These are phyloP conservation scores for Colletotrichum australisinense DNA, from an alignment of 2,329 filamentous ascomycete species.

Conservation along the genomic window DNA sequence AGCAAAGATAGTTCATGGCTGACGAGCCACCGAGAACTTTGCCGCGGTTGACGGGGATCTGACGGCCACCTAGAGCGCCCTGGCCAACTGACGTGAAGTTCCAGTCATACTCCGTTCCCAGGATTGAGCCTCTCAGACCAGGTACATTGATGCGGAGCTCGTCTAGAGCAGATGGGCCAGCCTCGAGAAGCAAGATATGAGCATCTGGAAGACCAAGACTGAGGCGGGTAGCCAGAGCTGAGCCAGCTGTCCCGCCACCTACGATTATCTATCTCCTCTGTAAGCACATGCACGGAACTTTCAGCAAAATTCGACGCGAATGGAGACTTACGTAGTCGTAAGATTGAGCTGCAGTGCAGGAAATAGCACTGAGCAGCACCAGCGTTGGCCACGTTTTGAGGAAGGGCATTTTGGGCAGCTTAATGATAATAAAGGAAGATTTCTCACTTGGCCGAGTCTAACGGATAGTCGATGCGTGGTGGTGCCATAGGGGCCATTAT, in stretches of 20 bases:
- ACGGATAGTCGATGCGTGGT: background rate
- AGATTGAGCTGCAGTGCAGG: slow-evolving; percentile 12
- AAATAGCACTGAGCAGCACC: slow-evolving; percentile 6
- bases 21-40: slow-evolving; percentile 61
- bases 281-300: background rate
- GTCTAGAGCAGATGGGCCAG: slow-evolving; percentile 42
- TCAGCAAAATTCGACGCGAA: background rate
- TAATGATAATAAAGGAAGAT: background rate
- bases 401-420: background rate
- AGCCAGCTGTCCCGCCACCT: slow-evolving; percentile 16
- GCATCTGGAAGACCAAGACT: slow-evolving; percentile 43
- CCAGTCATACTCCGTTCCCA: slow-evolving; percentile 49
- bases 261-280: slow-evolving; percentile 8
- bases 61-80: slow-evolving; percentile 49
- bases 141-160: slow-evolving; percentile 47
- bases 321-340: slow-evolving; percentile 41
- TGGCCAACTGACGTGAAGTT: slow-evolving; percentile 57
- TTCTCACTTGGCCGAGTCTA: background rate
- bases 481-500: background rate
- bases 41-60: slow-evolving; percentile 56
- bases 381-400: slow-evolving; percentile 12
- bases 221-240: slow-evolving; percentile 40
- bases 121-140: slow-evolving; percentile 43
- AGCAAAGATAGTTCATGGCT: slow-evolving; percentile 57
- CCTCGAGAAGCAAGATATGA: slow-evolving; percentile 45